Conservation (phyloP, 169 alveolate species). For the Plasmodium reichenowi region DNA sequence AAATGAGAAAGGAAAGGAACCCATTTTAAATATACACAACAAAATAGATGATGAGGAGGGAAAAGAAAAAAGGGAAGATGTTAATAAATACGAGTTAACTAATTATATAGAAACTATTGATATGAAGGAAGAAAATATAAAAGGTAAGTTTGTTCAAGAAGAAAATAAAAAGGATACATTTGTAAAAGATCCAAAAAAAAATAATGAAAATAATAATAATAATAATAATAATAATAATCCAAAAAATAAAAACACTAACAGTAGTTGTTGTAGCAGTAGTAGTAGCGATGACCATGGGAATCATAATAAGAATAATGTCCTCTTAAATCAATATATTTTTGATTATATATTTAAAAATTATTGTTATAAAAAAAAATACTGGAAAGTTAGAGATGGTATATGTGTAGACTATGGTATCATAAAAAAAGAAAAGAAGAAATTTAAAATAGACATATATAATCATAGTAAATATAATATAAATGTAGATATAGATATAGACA, state of each 20-base stretch:
- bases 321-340: conserved; percentile 28
- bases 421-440: conserved; percentile 33
- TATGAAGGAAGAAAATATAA: background rate
- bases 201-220: background rate
- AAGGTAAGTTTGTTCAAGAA: background rate
- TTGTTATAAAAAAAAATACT: conserved; percentile 60
- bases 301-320: background rate
- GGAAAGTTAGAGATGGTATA: conserved; percentile 31
- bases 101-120: conserved; percentile 21
- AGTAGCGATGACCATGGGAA: background rate
- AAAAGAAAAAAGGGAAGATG: conserved; percentile 3
- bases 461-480: conserved; percentile 49
- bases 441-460: conserved; percentile 52
- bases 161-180: no score
- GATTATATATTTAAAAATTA: conserved; percentile 70
- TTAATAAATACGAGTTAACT: conserved; percentile 12
- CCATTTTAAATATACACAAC: no score
- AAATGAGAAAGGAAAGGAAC: background rate
- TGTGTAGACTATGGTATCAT: conserved; percentile 23
- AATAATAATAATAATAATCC: background rate
- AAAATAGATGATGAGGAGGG: background rate
- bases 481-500: conserved; percentile 51
- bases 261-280: background rate
- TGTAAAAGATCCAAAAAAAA: background rate
- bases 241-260: background rate